phyloP scores from a whole-genome alignment of 371 early-diverging fungal genomes.

The Syncephalastrum sp. region DNA sequence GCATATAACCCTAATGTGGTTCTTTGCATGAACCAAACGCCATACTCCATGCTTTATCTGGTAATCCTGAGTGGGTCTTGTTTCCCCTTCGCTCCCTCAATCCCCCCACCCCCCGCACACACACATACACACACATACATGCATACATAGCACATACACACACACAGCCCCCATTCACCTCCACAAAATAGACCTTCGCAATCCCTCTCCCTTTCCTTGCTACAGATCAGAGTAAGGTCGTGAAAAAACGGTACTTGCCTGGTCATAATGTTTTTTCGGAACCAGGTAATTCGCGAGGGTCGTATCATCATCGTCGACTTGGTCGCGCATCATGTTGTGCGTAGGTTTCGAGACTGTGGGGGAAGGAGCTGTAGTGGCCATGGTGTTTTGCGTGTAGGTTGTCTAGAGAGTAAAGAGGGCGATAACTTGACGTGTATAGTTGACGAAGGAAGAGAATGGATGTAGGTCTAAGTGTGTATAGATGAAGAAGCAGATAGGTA shows the following conservation, averaged over 20 bases:
- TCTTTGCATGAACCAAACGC: too few relatives aligned
- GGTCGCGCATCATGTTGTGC: neutral
- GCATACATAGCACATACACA: neutral
- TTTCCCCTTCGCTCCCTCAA: conserved; percentile 5
- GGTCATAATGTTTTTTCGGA: conserved; percentile 15
- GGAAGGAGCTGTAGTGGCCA: conserved; percentile 1
- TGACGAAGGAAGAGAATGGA: neutral
- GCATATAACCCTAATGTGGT: too few relatives aligned
- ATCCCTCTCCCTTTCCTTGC: neutral
- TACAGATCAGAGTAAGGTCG: neutral
- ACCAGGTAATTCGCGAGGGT: conserved; percentile 18
- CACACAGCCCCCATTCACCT: neutral
- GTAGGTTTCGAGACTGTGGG: neutral
- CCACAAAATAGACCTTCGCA: neutral
- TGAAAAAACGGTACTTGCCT: conserved; percentile 7
- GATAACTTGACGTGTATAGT: too few relatives aligned
- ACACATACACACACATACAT: neutral
- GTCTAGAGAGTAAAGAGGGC: too few relatives aligned
- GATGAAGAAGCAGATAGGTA: neutral
- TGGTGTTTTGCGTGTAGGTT: neutral
- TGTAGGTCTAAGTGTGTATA: conserved; percentile 3
- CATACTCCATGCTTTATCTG: conserved; percentile 1
- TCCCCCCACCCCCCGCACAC: neutral
- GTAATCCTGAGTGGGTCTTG: neutral
- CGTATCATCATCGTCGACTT: conserved; percentile 21